Evolutionary conservation across 768 basidiomycete species (phyloP).

Genomic region (Mycena vulgaris): DNA sequence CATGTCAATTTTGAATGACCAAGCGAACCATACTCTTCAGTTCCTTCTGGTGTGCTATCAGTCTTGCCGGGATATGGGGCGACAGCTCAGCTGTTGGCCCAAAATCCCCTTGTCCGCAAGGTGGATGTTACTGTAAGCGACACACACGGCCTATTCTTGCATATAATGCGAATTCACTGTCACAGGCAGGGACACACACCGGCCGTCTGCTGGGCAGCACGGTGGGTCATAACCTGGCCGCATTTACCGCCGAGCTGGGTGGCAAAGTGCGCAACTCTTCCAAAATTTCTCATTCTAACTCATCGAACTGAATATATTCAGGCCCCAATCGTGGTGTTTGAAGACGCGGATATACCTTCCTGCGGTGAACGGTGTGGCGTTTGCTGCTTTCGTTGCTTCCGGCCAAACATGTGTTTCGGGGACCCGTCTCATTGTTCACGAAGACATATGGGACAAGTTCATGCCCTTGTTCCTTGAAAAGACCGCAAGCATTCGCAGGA

Average conservation of each 20-base stretch:
- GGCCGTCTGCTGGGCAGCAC: constrained; percentile 82
- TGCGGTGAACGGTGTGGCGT: constrained; percentile 89
- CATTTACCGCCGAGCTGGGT: constrained; percentile 88
- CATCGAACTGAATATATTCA: constrained; percentile 43
- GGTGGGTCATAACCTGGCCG: constrained; percentile 81
- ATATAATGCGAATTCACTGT: not conserved
- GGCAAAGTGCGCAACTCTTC: constrained; percentile 72
- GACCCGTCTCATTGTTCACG: constrained; percentile 85
- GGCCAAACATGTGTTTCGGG: constrained; percentile 95
- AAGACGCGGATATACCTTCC: constrained; percentile 80
- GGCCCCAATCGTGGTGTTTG: constrained; percentile 87
- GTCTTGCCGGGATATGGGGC: constrained; percentile 83
- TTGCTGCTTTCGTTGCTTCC: constrained; percentile 88
- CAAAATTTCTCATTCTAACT: not conserved
- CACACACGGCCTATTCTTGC: too few relatives aligned
- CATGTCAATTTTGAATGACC: not conserved
- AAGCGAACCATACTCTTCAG: constrained; percentile 62
- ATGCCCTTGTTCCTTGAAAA: constrained; percentile 75
- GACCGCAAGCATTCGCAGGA: constrained; percentile 68
- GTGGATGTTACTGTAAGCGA: constrained; percentile 85
- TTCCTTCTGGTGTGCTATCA: constrained; percentile 83
- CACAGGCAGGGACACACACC: constrained; percentile 82
- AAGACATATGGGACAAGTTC: constrained; percentile 78
- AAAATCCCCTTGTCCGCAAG: constrained; percentile 79
- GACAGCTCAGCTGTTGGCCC: constrained; percentile 76